A percentile compares a stretch with the other conserved stretches of the same genome.
Evolutionary conservation across 805 yeast genomes (phyloP).

Genomic region (Blastobotrys attinorum): DNA sequence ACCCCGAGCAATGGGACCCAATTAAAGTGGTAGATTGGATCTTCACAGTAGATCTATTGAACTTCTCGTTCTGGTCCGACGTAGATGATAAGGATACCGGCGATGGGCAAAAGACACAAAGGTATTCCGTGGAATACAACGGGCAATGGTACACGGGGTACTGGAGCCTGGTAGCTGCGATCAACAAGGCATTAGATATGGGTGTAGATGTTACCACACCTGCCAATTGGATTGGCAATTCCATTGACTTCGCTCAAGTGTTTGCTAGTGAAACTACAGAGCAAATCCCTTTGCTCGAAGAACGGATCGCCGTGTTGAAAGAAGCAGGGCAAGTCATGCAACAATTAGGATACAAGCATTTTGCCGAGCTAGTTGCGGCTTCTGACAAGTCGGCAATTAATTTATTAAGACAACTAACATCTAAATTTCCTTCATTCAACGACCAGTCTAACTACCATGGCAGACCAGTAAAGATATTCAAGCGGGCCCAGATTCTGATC

Average conservation of each 20-base stretch:
- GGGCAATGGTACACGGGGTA: conserved; percentile 34
- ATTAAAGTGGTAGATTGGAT: conserved; percentile 30
- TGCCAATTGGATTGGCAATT: conserved; percentile 26
- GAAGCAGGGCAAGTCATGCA: conserved; percentile 31
- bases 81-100: conserved; percentile 27
- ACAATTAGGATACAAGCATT: conserved; percentile 9
- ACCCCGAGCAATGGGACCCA: conserved; percentile 4
- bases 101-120: conserved; percentile 15
- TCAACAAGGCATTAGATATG: conserved; percentile 35
- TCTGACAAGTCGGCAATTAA: conserved; percentile 27
- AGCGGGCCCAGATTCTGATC: conserved; percentile 37
- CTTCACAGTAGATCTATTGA: conserved; percentile 35
- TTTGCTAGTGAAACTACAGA: conserved; percentile 30
- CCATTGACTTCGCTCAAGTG: conserved; percentile 20
- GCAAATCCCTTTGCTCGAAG: conserved; percentile 29
- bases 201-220: conserved; percentile 33
- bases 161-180: conserved; percentile 38
- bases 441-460: conserved; percentile 28
- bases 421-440: conserved; percentile 27
- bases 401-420: conserved; percentile 26
- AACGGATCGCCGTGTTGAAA: conserved; percentile 28
- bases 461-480: conserved; percentile 26
- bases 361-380: conserved; percentile 20
- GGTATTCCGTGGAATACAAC: conserved; percentile 30
- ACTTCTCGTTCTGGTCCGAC: conserved; percentile 39